A percentile compares a stretch with the other conserved stretches of the same genome.
These are phyloP conservation scores for Zopfia rhizophila DNA, from an alignment of 2,329 filamentous ascomycete genomes.

Conservation along the genomic window DNA sequence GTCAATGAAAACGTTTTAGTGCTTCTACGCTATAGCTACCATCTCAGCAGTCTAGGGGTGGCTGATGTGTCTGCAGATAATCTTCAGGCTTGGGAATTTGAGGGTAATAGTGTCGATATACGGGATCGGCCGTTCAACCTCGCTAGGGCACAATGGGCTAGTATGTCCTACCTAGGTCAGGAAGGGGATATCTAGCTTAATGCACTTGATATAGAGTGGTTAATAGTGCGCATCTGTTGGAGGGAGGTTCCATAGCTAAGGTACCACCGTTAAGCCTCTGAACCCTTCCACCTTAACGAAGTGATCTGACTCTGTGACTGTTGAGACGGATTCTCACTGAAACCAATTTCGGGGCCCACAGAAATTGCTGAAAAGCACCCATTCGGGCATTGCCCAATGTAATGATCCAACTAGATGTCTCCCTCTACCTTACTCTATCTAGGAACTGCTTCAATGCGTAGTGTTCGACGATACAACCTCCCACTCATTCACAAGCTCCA, in stretches of 20 bases:
- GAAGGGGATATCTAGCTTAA: conserved; percentile 40
- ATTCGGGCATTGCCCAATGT: too few species aligned
- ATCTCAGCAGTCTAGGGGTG: conserved; percentile 36
- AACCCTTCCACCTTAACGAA: conserved; percentile 37
- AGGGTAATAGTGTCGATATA: conserved; percentile 29
- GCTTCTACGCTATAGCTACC: conserved; percentile 36
- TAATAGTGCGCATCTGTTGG: conserved; percentile 38
- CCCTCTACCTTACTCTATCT: too few species aligned
- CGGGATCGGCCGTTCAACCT: conserved; percentile 36
- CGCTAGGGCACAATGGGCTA: conserved; percentile 35
- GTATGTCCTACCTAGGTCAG: conserved; percentile 40
- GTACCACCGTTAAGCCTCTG: conserved; percentile 33
- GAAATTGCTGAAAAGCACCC: too few species aligned
- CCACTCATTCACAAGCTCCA: too few species aligned
- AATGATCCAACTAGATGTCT: too few species aligned
- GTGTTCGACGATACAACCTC: too few species aligned
- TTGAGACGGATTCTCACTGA: too few species aligned
- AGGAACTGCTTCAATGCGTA: too few species aligned
- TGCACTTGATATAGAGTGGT: conserved; percentile 38
- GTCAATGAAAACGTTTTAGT: conserved; percentile 37
- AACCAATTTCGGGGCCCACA: too few species aligned
- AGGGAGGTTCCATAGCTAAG: conserved; percentile 38
- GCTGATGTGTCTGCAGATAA: background rate
- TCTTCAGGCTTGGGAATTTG: conserved; percentile 1
- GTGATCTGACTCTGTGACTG: conserved; percentile 36